Evolutionary conservation across 306 rosid species (phyloP), one percentile per base, ranked within the genome.

Genomic region (Purshia tridentata): DNA sequence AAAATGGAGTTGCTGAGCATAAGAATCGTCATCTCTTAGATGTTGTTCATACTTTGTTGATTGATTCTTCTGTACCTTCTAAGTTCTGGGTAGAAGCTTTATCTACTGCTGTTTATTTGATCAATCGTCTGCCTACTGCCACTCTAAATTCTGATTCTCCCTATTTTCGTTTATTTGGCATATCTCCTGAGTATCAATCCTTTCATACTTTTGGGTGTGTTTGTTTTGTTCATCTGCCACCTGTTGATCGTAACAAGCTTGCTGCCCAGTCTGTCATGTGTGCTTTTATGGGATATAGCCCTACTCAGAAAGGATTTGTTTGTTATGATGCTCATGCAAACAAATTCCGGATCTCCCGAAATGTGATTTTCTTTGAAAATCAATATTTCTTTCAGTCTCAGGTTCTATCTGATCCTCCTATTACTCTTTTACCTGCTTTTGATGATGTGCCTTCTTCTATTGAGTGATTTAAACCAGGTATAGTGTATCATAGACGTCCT

Each of bases 41-140:
- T n/a, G n/a, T n/a, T n/a, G n/a, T n/a, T n/a, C n/a, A n/a, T n/a
- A n/a, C n/a, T n/a, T n/a, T 13, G 9, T 15, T 2, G 51, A 72
- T 8, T 74, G 58, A 42, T 51, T 64, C 72, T 20, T 65, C 20
- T 56, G 65, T 40, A 0, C 67, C 67, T 6, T 54, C 62, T 40
- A 12, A 53, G 6, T 52, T 52, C 6, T 69, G 7, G 63, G 6
- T 9, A 6, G 46, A 14, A 13, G 46, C 49, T 0, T 45, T 63
- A 2, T 47, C 64, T 18, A 72, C 37, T 12, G 9, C 49, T 1
- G 9, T 35, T 14, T 61, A 45, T 39, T 18, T 72, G 10, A 72
- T 72, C 18, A 72, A 46, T 15, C 20, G 6, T 6, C 19, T 63
- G 4, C 70, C 71, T 49, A 62, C 61, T 11, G 39, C 51, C 0